A percentile compares a stretch with the other conserved stretches of the same genome.
Conservation (phyloP, 805 yeast species). For the Kazachstania bromeliacearum region DNA sequence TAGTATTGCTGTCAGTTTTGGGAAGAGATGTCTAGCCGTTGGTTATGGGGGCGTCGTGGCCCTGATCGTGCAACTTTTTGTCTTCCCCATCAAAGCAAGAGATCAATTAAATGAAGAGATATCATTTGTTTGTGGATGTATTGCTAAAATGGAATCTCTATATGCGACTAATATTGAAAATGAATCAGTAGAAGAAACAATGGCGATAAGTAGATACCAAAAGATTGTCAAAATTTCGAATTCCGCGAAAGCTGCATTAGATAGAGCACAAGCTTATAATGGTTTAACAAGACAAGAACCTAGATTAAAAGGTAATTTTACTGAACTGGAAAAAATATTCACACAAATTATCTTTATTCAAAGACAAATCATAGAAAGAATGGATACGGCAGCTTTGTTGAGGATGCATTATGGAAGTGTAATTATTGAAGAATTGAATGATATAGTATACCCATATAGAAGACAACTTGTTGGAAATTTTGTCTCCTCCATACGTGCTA, state of each 20-base stretch:
- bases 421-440: conserved; percentile 36
- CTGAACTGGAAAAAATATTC: conserved; percentile 32
- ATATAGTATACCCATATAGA: conserved; percentile 34
- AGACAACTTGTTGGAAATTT: conserved; percentile 37
- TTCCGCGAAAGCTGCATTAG: conserved; percentile 32
- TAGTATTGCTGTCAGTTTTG: conserved; percentile 36
- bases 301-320: conserved; percentile 38
- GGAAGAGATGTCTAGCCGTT: conserved; percentile 42
- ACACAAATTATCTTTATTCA: conserved; percentile 38
- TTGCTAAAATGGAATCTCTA: conserved; percentile 32
- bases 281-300: conserved; percentile 38
- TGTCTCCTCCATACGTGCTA: conserved; percentile 32
- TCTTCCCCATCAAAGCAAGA: conserved; percentile 42
- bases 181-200: conserved; percentile 19
- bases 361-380: conserved; percentile 38
- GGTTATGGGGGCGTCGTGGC: conserved; percentile 43
- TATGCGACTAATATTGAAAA: conserved; percentile 37
- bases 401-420: conserved; percentile 39
- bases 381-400: conserved; percentile 37
- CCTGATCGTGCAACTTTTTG: conserved; percentile 34
- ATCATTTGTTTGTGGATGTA: conserved; percentile 32
- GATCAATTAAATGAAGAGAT: conserved; percentile 36
- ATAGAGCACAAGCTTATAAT: conserved; percentile 35
- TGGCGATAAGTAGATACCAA: conserved; percentile 27
- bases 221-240: conserved; percentile 29